A percentile compares a stretch with the other conserved stretches of the same genome.
Evolutionary conservation across 1,284 basidiomycete genomes (phyloP).

Genomic region (Vanrija humicola): DNA sequence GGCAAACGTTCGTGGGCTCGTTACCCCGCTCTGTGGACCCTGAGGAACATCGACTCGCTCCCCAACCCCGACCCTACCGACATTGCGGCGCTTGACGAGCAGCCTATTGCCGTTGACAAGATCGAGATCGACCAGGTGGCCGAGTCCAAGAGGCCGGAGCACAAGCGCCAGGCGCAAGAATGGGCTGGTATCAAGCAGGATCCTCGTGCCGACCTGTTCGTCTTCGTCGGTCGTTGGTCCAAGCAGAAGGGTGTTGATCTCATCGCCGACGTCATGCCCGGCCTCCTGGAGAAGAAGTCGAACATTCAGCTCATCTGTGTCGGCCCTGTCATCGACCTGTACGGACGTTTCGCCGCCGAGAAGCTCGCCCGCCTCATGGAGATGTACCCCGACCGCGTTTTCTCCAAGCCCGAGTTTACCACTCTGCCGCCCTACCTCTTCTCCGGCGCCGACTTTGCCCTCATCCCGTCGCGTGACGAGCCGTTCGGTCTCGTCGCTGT

Average conservation of each 20-base stretch:
- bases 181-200: slow-evolving; percentile 90
- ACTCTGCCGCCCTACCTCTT: slow-evolving; percentile 87
- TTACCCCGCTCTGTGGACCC: slow-evolving; percentile 88
- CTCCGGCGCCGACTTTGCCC: slow-evolving; percentile 86
- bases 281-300: slow-evolving; percentile 76
- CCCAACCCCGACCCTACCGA: slow-evolving; percentile 88
- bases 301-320: slow-evolving; percentile 81
- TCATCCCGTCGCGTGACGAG: slow-evolving; percentile 90
- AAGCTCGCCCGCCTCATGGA: slow-evolving; percentile 89
- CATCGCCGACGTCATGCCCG: slow-evolving; percentile 89
- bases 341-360: slow-evolving; percentile 88
- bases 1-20: slow-evolving; percentile 92
- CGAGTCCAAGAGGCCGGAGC: slow-evolving; percentile 78
- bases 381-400: slow-evolving; percentile 86
- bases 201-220: slow-evolving; percentile 79
- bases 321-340: slow-evolving; percentile 88
- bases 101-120: slow-evolving; percentile 64
- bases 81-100: slow-evolving; percentile 83
- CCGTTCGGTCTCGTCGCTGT: slow-evolving; percentile 92
- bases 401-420: slow-evolving; percentile 89
- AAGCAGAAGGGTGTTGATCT: slow-evolving; percentile 94
- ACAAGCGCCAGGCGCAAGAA: slow-evolving; percentile 85
- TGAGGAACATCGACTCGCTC: slow-evolving; percentile 88
- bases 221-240: slow-evolving; percentile 94
- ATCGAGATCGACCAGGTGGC: slow-evolving; percentile 74